Evolutionary conservation across 202 grass and related monocot species (phyloP).

Genomic region (Carex sylvatica): DNA sequence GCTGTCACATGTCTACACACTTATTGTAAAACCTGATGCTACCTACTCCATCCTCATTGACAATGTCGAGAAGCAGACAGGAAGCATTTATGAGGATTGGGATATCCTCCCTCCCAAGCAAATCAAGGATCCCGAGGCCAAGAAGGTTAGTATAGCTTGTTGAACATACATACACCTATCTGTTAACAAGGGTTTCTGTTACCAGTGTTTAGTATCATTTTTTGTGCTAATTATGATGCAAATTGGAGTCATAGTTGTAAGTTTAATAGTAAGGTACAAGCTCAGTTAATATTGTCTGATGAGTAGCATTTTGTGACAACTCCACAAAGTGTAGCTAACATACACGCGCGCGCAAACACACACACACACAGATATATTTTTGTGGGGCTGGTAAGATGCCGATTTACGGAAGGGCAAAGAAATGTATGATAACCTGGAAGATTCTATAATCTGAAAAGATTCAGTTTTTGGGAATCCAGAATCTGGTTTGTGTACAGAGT

Average conservation of each 20-base stretch:
- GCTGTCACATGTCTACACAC: constrained; percentile 68
- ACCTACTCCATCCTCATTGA: constrained; percentile 78
- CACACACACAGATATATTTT: background rate
- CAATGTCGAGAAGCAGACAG: constrained; percentile 64
- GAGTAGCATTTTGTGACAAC: background rate
- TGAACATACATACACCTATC: background rate
- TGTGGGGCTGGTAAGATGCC: background rate
- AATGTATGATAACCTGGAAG: background rate
- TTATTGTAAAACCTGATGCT: constrained; percentile 68
- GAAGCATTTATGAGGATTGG: constrained; percentile 74
- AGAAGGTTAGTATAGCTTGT: constrained; percentile 41
- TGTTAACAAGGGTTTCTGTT: background rate
- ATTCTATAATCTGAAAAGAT: background rate
- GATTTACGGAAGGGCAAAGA: background rate
- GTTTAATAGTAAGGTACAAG: background rate
- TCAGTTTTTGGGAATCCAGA: background rate
- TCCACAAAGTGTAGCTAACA: background rate
- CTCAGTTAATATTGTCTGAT: background rate
- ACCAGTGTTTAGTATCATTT: background rate
- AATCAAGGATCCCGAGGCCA: constrained; percentile 83
- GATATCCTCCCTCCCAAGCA: constrained; percentile 73
- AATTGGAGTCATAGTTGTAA: background rate
- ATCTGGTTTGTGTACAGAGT: background rate
- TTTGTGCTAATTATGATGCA: background rate
- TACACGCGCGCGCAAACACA: background rate